Base-by-base conservation (phyloP, 306 rosid species). In the Vigna mungo region DNA sequence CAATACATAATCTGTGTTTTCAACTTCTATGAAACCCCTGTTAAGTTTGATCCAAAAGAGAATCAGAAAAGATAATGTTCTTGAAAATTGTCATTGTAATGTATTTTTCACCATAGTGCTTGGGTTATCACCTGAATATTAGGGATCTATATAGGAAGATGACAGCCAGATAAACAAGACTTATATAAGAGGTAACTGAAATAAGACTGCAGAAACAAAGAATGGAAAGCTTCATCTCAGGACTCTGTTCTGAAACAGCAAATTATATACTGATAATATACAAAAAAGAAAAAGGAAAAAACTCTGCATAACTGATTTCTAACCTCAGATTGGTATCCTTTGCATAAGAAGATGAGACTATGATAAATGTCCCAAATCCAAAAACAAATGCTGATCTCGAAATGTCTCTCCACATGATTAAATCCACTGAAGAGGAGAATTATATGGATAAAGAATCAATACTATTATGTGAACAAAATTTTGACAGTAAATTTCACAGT, bases 351-450 rank as follows among this genome's bases (percentile, higher is more conserved):
- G 96, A 90, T 46, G 94, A 87, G 78, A 85, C 49, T 65, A 92
- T 89, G 46, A 81, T 18, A 74, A 90, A 89, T 77, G 96, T 81
- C 66, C 98, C 98, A 64, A 88, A 37, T 62, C 96, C 96, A 58
- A 92, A 89, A 34, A 90, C 86, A 77, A 92, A 88, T 34, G 87
- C 91, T 13, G 98, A 94, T 86, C 94, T 92, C 74, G 93, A 87
- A 67, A 90, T 78, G 48, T 94, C 97, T 74, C 85, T 94, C 98
- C 98, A 94, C 98, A 92, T 89, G 61, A 92, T 71, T 64, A 94
- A 89, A 79, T 92, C 97, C 83, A 86, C 98, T 94, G 88, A 56
- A 16, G 74, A 71, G 23, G 71, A 36, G 17, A 23, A 18, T 76
- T n/a, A 72, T 53, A 39, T 11, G 18, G 4, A 75, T 11, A 41